These are phyloP conservation scores for Earliella scabrosa DNA, from an alignment of 1,284 basidiomycete genomes.

Conservation along the genomic window DNA sequence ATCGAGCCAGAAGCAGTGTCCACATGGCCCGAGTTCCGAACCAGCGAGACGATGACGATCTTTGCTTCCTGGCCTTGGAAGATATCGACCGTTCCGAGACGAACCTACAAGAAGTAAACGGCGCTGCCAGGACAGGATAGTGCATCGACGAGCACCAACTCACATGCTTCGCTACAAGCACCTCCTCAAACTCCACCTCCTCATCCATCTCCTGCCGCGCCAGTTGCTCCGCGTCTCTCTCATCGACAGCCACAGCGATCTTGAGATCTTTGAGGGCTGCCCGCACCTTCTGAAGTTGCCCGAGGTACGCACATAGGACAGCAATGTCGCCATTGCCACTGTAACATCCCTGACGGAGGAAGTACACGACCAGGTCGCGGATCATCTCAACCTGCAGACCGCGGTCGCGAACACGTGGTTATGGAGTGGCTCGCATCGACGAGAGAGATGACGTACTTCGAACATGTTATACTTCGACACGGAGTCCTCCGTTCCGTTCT, in stretches of 20 bases:
- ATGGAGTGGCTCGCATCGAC: too few species aligned
- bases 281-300: slow-evolving; percentile 54
- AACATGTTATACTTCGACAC: slow-evolving; percentile 66
- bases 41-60: slow-evolving; percentile 74
- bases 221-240: slow-evolving; percentile 65
- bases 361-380: slow-evolving; percentile 69
- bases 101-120: too few species aligned
- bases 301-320: slow-evolving; percentile 76
- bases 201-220: slow-evolving; percentile 45
- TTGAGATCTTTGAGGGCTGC: slow-evolving; percentile 52
- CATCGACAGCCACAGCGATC: slow-evolving; percentile 71
- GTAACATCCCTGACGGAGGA: slow-evolving; percentile 51
- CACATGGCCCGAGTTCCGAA: slow-evolving; percentile 63
- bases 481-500: slow-evolving; percentile 60
- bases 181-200: slow-evolving; percentile 33
- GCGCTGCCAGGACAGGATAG: too few species aligned
- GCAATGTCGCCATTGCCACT: slow-evolving; percentile 62
- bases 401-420: too few species aligned
- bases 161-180: slow-evolving; percentile 49
- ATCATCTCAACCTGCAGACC: slow-evolving; percentile 60
- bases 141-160: neutral
- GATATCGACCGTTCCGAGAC: slow-evolving; percentile 78
- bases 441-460: too few species aligned
- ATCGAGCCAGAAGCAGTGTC: slow-evolving; percentile 51
- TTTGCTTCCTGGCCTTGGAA: slow-evolving; percentile 76